Evolutionary conservation across 129 eudicot genomes (phyloP), one percentile per base, ranked within the genome.

Genomic region (Chrysanthemum lavandulifolium): DNA sequence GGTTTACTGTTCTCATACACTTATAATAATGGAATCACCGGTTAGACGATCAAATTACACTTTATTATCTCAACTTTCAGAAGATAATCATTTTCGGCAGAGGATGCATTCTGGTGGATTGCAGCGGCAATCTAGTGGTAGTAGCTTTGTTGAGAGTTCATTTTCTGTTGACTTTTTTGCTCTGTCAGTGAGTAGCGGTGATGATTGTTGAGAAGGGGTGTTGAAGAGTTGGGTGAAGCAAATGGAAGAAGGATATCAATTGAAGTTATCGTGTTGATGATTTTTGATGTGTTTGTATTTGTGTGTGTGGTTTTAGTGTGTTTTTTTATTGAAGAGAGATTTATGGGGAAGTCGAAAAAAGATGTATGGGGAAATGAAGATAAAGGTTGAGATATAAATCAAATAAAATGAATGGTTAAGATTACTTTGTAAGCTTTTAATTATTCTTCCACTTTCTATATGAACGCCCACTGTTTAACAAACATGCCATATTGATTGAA

Each of bases 171-270:
- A 87, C 25, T 83, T 78, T 55, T 82, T 52, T 50, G 67, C 58
- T 55, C 69, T 69, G 68, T 67, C 80, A 61, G 49, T 69, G 51
- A 4, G 74, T 4, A 73, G 21, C 47, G 87, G 76, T 21, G 78
- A 76, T 4, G 80, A 68, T 15, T 78, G 67, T 50, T 79, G 73
- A 7, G 88, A 73, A 4, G 91, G 85, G 25, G 64, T 47, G 53
- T 86, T 90, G 31, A 93, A 93, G 75, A 93, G 88, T 74, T 93
- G 98, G 98, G 97, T 97, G 25, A 86, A 88, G 72, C 98, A 89
- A 80, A 90, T 91, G 71, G 98, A 90, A 81, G 98, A 93, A 82
- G 84, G 97, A 71, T 93, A 93, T 67, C 96, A 87, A 55, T 71
- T 93, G 80, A 19, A 19, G 21, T 19, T 19, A 19, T 19, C 21